phyloP scores from a whole-genome alignment of 1,284 basidiomycete genomes.

The Irpex rosettiformis region DNA sequence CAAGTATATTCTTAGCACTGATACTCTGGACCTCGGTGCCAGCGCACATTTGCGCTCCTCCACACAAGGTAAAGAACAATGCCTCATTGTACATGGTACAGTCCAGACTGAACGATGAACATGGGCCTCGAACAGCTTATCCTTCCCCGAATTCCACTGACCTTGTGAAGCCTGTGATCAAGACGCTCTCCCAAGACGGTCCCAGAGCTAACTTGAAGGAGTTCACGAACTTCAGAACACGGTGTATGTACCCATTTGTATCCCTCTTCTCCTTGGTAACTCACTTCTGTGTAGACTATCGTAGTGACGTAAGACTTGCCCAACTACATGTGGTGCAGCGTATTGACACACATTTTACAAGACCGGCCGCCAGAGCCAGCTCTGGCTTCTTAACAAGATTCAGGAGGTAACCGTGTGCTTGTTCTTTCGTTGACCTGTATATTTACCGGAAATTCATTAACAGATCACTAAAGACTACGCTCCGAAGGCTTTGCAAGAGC shows the following conservation, averaged over 20 bases:
- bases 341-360: conserved; percentile 29
- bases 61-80: conserved; percentile 34
- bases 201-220: conserved; percentile 66
- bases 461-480: conserved; percentile 69
- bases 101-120: conserved; percentile 9
- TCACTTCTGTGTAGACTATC: conserved; percentile 63
- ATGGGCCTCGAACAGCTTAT: conserved; percentile 39
- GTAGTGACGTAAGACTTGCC: conserved; percentile 56
- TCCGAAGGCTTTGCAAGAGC: conserved; percentile 47
- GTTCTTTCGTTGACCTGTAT: conserved; percentile 7
- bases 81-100: conserved; percentile 1
- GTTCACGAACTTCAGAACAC: conserved; percentile 73
- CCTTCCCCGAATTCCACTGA: conserved; percentile 57
- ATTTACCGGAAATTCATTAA: conserved; percentile 13
- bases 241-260: conserved; percentile 44
- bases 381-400: conserved; percentile 80
- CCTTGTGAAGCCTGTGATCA: conserved; percentile 55
- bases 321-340: conserved; percentile 11
- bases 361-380: conserved; percentile 79
- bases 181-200: conserved; percentile 63
- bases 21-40: conserved; percentile 60
- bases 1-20: conserved; percentile 53
- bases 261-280: conserved; percentile 22
- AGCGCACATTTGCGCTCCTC: conserved; percentile 36
- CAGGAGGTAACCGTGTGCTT: conserved; percentile 45